Conservation (phyloP, 306 rosid species). For the Urtica urens region DNA sequence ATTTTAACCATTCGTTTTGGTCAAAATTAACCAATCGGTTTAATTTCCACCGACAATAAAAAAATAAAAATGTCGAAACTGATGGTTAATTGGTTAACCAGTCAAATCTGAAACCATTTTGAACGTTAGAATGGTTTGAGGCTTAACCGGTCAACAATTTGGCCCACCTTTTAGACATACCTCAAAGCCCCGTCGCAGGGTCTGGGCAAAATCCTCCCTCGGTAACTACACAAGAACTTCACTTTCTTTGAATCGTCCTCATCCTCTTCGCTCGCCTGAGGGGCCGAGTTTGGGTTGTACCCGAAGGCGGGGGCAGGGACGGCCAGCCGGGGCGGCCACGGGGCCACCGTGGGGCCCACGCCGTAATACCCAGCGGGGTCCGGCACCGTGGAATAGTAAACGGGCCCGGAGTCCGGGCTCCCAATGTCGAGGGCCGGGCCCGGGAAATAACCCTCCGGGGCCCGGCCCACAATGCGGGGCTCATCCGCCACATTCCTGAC, state of each 20-base stretch:
- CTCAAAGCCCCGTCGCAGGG: slow-evolving; percentile 84
- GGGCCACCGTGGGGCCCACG: too few species aligned
- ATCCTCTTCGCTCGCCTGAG: slow-evolving; percentile 43
- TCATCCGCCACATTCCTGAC: slow-evolving; percentile 49
- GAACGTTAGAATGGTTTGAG: too few species aligned
- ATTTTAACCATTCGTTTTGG: too few species aligned
- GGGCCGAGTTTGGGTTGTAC: slow-evolving; percentile 27
- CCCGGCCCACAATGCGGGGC: slow-evolving; percentile 33
- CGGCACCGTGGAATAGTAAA: slow-evolving; percentile 23
- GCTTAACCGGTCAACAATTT: too few species aligned
- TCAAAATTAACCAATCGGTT: too few species aligned
- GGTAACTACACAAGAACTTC: slow-evolving; percentile 77
- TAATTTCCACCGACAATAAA: too few species aligned
- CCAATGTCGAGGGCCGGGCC: slow-evolving; percentile 26
- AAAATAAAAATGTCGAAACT: too few species aligned
- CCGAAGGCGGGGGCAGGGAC: slow-evolving; percentile 36
- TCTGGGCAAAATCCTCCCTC: slow-evolving; percentile 79
- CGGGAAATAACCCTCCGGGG: slow-evolving; percentile 25
- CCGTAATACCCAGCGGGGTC: too few species aligned
- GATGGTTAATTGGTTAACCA: too few species aligned
- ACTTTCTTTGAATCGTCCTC: slow-evolving; percentile 63
- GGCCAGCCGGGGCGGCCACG: slow-evolving; percentile 43
- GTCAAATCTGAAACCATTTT: too few species aligned
- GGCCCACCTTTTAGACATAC: too few species aligned
- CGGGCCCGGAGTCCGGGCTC: slow-evolving; percentile 28